These are phyloP conservation scores for Aspergillus incahuasiensis DNA, from an alignment of 495 filamentous ascomycete species.

Conservation along the genomic window DNA sequence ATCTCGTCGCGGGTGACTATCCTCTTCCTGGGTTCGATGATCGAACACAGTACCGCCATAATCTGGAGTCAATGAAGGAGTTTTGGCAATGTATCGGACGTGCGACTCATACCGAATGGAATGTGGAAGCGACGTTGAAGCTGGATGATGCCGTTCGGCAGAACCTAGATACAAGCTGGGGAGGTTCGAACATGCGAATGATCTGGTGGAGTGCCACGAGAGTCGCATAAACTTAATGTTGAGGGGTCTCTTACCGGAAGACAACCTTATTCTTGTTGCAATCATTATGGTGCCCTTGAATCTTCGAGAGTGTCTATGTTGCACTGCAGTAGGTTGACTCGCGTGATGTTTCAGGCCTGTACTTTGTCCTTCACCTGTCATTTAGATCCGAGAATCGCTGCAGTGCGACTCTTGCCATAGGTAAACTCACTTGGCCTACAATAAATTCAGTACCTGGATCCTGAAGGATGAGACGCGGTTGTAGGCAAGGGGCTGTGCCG, in stretches of 20 bases:
- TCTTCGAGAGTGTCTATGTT: not conserved
- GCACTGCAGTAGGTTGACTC: not conserved
- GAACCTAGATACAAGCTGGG: constrained; percentile 3
- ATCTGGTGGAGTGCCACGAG: constrained; percentile 22
- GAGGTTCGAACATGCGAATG: constrained; percentile 15
- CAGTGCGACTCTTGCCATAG: not conserved
- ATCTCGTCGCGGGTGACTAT: constrained; percentile 19
- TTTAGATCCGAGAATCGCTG: not conserved
- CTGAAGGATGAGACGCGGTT: not conserved
- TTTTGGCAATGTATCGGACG: constrained; percentile 44
- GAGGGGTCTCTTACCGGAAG: not conserved
- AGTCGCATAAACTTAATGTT: not conserved
- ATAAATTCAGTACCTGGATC: not conserved
- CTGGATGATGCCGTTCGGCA: constrained; percentile 11
- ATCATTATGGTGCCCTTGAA: no score
- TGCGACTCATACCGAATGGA: constrained; percentile 38
- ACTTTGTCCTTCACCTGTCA: not conserved
- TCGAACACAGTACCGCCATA: constrained; percentile 33
- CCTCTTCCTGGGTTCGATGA: constrained; percentile 13
- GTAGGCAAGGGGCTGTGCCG: not conserved
- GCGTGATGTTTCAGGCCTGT: not conserved
- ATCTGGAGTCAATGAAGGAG: constrained; percentile 34
- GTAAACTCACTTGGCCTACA: not conserved
- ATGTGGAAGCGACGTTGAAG: constrained; percentile 25
- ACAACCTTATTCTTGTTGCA: no score